Evolutionary conservation across 2,329 filamentous ascomycete genomes (phyloP).

Genomic region (Claviceps sorghi): DNA sequence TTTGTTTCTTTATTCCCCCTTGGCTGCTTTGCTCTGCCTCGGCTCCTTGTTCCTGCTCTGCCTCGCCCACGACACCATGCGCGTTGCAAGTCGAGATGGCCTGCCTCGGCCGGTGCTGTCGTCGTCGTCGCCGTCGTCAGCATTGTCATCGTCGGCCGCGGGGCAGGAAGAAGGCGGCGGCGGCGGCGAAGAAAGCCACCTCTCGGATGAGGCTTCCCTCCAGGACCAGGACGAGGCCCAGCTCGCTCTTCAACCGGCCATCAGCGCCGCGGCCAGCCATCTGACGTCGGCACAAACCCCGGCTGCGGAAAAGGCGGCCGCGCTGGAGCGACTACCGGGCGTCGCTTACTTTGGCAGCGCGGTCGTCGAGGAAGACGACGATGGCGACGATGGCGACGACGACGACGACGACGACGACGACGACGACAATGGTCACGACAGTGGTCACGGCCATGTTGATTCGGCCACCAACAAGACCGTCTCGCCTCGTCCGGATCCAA

Average conservation of each 20-base stretch:
- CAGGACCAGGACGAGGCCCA: slow-evolving; percentile 41
- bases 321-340: slow-evolving; percentile 29
- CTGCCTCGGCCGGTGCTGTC: background rate
- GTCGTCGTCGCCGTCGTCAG: too few species aligned
- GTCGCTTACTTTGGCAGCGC: slow-evolving; percentile 9
- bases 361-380: slow-evolving; percentile 7
- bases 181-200: slow-evolving; percentile 6
- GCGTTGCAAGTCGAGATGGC: background rate
- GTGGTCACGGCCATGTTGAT: background rate
- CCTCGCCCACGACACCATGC: background rate
- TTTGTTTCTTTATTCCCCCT: background rate
- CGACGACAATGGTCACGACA: slow-evolving; percentile 9
- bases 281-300: slow-evolving; percentile 40
- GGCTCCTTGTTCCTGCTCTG: too few species aligned
- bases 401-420: slow-evolving; percentile 8
- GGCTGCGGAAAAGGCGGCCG: slow-evolving; percentile 42
- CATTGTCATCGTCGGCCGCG: too few species aligned
- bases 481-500: slow-evolving; percentile 10
- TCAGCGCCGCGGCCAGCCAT: slow-evolving; percentile 41
- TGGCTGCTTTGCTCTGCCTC: background rate
- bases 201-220: slow-evolving; percentile 13
- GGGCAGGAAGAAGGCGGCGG: slow-evolving; percentile 5
- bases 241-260: slow-evolving; percentile 43
- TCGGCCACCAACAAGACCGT: slow-evolving; percentile 7
- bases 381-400: slow-evolving; percentile 9